phyloP scores from a whole-genome alignment of 345 rosid genomes.

The Combretum micranthum region DNA sequence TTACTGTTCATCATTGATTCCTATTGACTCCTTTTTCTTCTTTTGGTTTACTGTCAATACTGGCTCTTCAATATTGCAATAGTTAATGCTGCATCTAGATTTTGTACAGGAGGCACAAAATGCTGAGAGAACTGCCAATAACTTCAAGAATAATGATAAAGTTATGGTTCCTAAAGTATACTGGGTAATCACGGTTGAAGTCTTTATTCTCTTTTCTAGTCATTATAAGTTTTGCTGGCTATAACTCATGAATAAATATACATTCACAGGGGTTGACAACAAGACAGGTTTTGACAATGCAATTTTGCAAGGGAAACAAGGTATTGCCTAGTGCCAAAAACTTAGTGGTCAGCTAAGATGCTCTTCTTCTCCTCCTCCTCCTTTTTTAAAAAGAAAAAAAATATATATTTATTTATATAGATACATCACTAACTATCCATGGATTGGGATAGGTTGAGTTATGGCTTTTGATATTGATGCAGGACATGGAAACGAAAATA shows the following conservation, averaged over 20 bases:
- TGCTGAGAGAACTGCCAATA: constrained; percentile 60
- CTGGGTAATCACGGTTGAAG: constrained; percentile 42
- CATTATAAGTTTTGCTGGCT: neutral
- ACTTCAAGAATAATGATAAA: constrained; percentile 47
- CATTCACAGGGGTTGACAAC: constrained; percentile 63
- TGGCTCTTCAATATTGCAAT: neutral
- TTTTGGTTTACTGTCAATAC: neutral
- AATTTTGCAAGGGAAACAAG: constrained; percentile 72
- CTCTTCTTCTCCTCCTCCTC: too few relatives aligned
- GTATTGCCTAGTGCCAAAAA: constrained; percentile 23
- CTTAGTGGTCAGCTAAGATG: neutral
- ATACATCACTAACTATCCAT: too few relatives aligned
- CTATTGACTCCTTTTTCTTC: neutral
- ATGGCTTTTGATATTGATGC: too few relatives aligned
- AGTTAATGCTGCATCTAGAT: constrained; percentile 25
- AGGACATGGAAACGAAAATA: too few relatives aligned
- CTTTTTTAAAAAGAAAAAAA: too few relatives aligned
- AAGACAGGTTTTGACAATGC: constrained; percentile 71
- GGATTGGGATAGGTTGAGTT: too few relatives aligned
- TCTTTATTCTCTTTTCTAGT: neutral
- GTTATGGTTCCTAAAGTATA: constrained; percentile 55
- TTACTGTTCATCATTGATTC: neutral
- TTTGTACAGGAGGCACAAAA: constrained; percentile 80
- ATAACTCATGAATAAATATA: neutral
- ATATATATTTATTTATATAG: too few relatives aligned